Base-by-base conservation (phyloP, 768 basidiomycete genomes). In the Pulveroboletus sp. region DNA sequence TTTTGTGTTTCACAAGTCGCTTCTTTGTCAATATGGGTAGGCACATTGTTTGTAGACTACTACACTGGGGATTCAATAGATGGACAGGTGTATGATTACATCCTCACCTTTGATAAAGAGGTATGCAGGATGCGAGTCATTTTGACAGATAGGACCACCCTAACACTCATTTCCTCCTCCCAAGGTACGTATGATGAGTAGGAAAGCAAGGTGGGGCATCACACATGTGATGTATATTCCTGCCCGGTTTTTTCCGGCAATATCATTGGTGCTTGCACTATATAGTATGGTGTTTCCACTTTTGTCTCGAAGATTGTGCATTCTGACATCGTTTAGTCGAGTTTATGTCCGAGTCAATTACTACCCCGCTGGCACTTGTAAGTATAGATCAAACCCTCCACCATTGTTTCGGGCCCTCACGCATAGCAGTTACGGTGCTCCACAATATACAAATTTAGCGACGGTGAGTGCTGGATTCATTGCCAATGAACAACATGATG, bases 81-180 rank as follows among this genome's bases (percentile, higher is more conserved):
- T 39, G 19, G 6, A 16, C 31, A 54, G 53, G 14, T 44, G 27
- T 11, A 54, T 12, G 52, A 54, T 24, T 54, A 54, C 36, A 17
- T 54, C 13, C 52, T 54, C 24, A 48, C 52, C 6, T n/a, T 54
- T 26, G 41, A 54, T 10, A 37, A 54, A 48, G 53, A 54, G 42
- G 53, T 47, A 31, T 9, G 51, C 22, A n/a, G 43, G 17, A 22
- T 10, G 5, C 26, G 20, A 27, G 8, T 23, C n/a, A 29, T 19
- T 22, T 12, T 20, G 5, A 26, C 9, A 14, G 7, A 11, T 19
- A 5, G 10, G 17, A 1, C 5, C 29, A 4, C 8, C 14, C 19
- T 46, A 2, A 49, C 32, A 13, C 4, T 2, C 10, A n/a, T n/a
- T n/a, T n/a, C 22, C 20, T 5, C 17, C 12, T 3, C 35, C 14